Base-by-base conservation (phyloP, 305 asterid species). In the Withania somnifera region DNA sequence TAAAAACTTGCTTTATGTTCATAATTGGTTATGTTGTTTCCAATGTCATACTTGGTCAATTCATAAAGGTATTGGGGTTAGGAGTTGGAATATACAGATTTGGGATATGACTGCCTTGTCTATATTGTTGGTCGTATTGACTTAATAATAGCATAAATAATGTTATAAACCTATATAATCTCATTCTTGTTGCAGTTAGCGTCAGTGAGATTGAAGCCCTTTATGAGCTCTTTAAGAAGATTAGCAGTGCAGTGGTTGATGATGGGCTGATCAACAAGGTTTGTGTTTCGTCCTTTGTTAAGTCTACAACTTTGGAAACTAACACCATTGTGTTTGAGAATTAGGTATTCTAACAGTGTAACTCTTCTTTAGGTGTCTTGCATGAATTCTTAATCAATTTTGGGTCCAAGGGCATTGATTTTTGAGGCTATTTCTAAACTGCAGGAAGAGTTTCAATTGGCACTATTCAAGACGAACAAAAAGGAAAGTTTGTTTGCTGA, bases 401-500 rank as follows among this genome's bases (percentile, higher is more conserved):
- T 61, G 38, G 9, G 51, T 68, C 53, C 53, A 38, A 13, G 50
- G 11, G 51, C 78, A 11, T 22, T 69, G 13, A 45, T 11, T 22
- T 69, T 42, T 42, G 20, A 50, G 61, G 61, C 60, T 86, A 58
- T 60, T 83, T 32, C 61, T 73, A 19, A 36, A 78, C 81, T 81
- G 77, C 93, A 93, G 98, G 97, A 94, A 89, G 97, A 93, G 87
- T 94, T 94, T 90, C 97, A 94, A 86, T 93, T 93, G 78, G 97
- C 96, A 0, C 85, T 94, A 60, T 94, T 93, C 86, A 93, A 93
- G 88, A 90, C 97, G 52, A 90, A 86, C 85, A 89, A 88, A 84
- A 94, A 93, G 89, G 96, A 92, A 90, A 93, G 97, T 88, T 87
- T 94, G 85, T 93, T 94, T 88, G 96, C 97, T 77, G 97, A 92